A percentile compares a stretch with the other conserved stretches of the same genome.
phyloP scores from a whole-genome alignment of 176 grass and related monocot genomes.

The Phoenix dactylifera region DNA sequence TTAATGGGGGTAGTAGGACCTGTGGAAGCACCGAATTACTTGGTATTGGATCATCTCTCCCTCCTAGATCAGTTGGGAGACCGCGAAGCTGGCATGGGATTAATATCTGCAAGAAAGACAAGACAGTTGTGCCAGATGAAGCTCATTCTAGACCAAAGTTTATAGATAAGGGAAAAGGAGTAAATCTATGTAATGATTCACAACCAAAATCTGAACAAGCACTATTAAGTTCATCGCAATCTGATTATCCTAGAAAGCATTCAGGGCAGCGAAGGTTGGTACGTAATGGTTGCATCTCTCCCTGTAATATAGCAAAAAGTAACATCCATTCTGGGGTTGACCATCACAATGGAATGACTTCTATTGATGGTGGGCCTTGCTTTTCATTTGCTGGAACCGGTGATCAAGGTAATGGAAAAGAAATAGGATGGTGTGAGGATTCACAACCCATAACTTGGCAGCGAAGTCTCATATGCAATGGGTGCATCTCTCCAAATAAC shows the following conservation, averaged over 20 bases:
- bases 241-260: constrained; percentile 33
- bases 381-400: neutral
- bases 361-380: neutral
- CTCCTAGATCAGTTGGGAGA: constrained; percentile 22
- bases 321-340: neutral
- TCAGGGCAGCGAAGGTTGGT: constrained; percentile 28
- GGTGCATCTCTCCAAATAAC: too few species aligned
- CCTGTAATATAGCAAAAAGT: constrained; percentile 20
- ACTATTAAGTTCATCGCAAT: constrained; percentile 17
- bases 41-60: constrained; percentile 19
- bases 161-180: constrained; percentile 32
- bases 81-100: constrained; percentile 17
- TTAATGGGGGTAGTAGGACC: constrained; percentile 5
- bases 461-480: neutral
- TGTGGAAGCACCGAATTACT: constrained; percentile 11
- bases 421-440: neutral
- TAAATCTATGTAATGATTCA: constrained; percentile 4
- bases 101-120: constrained; percentile 31
- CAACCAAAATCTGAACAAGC: constrained; percentile 6
- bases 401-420: neutral
- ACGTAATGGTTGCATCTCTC: constrained; percentile 34
- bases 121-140: constrained; percentile 29
- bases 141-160: constrained; percentile 13
- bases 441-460: neutral
- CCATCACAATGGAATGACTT: too few species aligned